Evolutionary conservation across 1,139 yeast genomes (phyloP).

Genomic region (Kodamaea fungicola): DNA sequence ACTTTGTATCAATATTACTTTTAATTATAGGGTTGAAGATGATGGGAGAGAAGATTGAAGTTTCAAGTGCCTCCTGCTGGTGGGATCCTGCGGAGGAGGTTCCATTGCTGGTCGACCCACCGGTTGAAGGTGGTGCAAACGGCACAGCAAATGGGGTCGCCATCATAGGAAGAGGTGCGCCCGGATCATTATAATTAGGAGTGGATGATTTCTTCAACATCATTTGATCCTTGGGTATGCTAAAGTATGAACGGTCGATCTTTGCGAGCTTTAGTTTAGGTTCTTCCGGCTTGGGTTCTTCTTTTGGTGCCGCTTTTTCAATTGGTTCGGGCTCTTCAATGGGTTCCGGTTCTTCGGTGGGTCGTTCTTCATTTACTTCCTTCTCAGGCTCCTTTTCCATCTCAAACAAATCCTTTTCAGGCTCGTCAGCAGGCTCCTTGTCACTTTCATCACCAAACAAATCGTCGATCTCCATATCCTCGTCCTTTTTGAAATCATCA

Average conservation of each 20-base stretch:
- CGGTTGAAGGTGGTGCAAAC: constrained; percentile 9
- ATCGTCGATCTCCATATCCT: constrained; percentile 36
- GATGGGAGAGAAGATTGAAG: constrained; percentile 74
- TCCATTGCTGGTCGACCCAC: neutral
- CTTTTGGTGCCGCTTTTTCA: neutral
- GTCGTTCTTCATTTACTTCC: neutral
- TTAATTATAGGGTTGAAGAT: constrained; percentile 76
- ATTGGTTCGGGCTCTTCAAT: neutral
- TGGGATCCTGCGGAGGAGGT: neutral
- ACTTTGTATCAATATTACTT: constrained; percentile 74
- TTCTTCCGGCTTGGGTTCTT: neutral
- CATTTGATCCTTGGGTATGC: constrained; percentile 60
- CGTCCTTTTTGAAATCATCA: constrained; percentile 5
- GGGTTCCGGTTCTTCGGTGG: neutral
- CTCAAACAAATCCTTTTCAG: constrained; percentile 9
- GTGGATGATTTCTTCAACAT: constrained; percentile 24
- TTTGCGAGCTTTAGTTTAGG: neutral
- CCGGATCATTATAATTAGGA: constrained; percentile 73
- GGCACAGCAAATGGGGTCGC: constrained; percentile 46
- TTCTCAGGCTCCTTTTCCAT: constrained; percentile 5
- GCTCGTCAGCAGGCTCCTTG: constrained; percentile 14
- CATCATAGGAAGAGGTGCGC: constrained; percentile 68
- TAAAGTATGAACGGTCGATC: constrained; percentile 25
- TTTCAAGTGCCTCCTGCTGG: neutral
- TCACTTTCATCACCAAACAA: constrained; percentile 42